phyloP scores from a whole-genome alignment of 1,284 basidiomycete genomes.

The Porphyrellus sp. region DNA sequence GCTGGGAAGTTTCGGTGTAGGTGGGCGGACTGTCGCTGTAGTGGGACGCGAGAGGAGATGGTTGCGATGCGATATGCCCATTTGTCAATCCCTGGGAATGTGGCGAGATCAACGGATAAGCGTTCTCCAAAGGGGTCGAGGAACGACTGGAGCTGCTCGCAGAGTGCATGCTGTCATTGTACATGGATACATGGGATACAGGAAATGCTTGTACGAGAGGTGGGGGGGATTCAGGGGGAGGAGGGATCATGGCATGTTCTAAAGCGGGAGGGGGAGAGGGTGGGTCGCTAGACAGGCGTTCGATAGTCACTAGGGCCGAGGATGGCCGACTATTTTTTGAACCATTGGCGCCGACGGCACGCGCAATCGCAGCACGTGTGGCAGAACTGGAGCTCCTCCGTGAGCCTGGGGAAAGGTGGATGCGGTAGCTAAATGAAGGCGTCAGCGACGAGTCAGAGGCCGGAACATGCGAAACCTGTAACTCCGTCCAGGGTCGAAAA shows the following conservation, averaged over 20 bases:
- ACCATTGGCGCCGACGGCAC: constrained; percentile 37
- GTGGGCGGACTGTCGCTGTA: constrained; percentile 33
- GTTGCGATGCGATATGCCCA: constrained; percentile 29
- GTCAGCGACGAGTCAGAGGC: constrained; percentile 15
- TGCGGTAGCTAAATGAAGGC: constrained; percentile 53
- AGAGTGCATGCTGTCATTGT: constrained; percentile 41
- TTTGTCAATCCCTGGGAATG: constrained; percentile 32
- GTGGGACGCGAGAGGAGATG: constrained; percentile 34
- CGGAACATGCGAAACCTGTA: constrained; percentile 7
- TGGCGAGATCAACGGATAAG: constrained; percentile 37
- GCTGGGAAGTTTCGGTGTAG: constrained; percentile 49
- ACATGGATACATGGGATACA: constrained; percentile 21
- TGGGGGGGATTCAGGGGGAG: constrained; percentile 41
- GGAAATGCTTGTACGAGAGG: constrained; percentile 44
- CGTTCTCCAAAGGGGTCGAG: constrained; percentile 41
- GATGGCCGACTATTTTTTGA: constrained; percentile 26
- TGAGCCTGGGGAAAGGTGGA: constrained; percentile 70
- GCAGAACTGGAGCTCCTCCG: constrained; percentile 52
- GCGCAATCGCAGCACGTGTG: constrained; percentile 49
- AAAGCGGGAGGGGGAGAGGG: constrained; percentile 45
- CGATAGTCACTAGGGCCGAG: constrained; percentile 21
- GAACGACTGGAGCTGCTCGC: constrained; percentile 40
- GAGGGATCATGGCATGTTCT: constrained; percentile 39
- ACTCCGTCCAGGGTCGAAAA: constrained; percentile 12
- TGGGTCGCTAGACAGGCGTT: constrained; percentile 32